These are phyloP conservation scores for Geotrichum siamense DNA, from an alignment of 1,139 yeast genomes.

Conservation along the genomic window DNA sequence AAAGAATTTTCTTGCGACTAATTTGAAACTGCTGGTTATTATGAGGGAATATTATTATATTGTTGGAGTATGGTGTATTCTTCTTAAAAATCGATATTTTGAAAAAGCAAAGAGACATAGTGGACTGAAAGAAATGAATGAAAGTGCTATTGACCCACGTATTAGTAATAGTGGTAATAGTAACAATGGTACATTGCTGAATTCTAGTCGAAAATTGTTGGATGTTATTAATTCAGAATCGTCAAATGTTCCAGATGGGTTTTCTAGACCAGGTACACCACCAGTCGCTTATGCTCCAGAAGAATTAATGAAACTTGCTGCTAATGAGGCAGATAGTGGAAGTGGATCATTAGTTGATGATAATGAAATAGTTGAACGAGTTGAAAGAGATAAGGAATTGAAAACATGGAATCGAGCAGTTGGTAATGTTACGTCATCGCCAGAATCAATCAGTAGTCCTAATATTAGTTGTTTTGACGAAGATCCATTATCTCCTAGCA, in stretches of 20 bases:
- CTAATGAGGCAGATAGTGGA: conserved; percentile 7
- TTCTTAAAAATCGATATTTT: conserved; percentile 32
- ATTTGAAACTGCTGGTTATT: conserved; percentile 31
- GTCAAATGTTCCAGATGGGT: conserved; percentile 19
- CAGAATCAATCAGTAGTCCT: neutral
- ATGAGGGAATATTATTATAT: conserved; percentile 34
- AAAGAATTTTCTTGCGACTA: conserved; percentile 32
- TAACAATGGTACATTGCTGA: neutral
- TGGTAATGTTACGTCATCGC: neutral
- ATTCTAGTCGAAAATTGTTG: neutral
- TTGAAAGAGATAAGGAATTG: neutral
- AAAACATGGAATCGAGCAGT: conserved; percentile 1
- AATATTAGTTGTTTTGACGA: neutral
- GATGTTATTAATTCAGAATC: neutral
- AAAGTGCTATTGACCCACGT: neutral
- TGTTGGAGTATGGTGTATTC: conserved; percentile 36
- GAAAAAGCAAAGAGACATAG: conserved; percentile 18
- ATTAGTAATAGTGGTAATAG: no score
- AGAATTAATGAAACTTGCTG: conserved; percentile 21
- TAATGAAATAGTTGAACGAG: neutral
- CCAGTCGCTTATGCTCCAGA: conserved; percentile 26
- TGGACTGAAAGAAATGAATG: neutral
- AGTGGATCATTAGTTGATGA: neutral
- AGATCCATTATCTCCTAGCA: conserved; percentile 3
- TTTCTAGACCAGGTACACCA: conserved; percentile 26